A percentile compares a stretch with the other conserved stretches of the same genome.
phyloP scores from a whole-genome alignment of 495 filamentous ascomycete genomes.

The Penicillium alfredii region DNA sequence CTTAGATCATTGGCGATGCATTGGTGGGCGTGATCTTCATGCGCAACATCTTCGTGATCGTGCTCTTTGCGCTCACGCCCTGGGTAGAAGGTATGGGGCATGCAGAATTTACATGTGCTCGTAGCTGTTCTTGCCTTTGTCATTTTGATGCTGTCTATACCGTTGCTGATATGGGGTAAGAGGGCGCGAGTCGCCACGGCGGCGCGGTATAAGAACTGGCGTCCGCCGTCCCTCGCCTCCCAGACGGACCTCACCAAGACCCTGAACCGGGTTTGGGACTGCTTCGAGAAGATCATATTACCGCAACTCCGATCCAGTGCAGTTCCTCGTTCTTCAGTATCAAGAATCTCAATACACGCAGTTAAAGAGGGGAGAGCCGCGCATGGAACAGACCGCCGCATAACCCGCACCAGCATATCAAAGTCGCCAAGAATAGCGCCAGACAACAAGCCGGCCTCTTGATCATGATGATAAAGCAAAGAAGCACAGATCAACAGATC shows the following conservation, averaged over 20 bases:
- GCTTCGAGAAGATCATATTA: constrained; percentile 13
- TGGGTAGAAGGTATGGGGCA: constrained; percentile 14
- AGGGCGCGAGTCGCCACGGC: neutral
- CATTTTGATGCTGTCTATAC: neutral
- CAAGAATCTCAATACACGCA: constrained; percentile 15
- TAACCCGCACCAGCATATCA: constrained; percentile 6
- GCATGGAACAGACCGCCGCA: constrained; percentile 12
- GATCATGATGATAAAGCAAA: constrained; percentile 7
- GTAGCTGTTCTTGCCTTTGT: neutral
- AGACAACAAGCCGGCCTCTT: constrained; percentile 3
- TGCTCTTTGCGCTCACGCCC: constrained; percentile 30
- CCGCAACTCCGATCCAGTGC: neutral
- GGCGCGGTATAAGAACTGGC: constrained; percentile 2
- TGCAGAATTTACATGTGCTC: neutral
- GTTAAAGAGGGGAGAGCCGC: constrained; percentile 10
- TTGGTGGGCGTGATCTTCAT: constrained; percentile 30
- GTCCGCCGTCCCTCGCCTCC: constrained; percentile 5
- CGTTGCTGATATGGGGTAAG: neutral
- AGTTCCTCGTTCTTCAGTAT: neutral
- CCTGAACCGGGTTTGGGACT: constrained; percentile 7
- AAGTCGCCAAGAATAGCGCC: constrained; percentile 11
- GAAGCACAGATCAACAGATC: too few species aligned
- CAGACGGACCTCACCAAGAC: constrained; percentile 3
- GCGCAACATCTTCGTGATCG: constrained; percentile 27
- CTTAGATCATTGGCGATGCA: constrained; percentile 30